A percentile compares a stretch with the other conserved stretches of the same genome.
phyloP scores from a whole-genome alignment of 805 yeast genomes.

The Hanseniaspora nectarophila region DNA sequence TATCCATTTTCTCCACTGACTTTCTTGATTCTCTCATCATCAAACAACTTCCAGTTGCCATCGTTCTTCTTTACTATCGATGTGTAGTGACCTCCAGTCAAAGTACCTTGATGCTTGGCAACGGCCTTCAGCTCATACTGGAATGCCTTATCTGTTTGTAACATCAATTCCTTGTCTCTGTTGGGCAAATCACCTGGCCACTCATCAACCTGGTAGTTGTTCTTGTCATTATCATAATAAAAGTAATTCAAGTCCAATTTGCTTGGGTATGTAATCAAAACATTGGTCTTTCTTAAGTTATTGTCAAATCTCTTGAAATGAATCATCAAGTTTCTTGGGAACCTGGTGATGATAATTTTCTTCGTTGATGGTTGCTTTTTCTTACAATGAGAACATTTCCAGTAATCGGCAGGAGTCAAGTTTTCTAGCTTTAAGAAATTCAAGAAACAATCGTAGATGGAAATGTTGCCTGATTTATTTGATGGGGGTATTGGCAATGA shows the following conservation, averaged over 20 bases:
- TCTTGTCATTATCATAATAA: constrained; percentile 43
- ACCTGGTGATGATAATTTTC: constrained; percentile 56
- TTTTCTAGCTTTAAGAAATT: constrained; percentile 66
- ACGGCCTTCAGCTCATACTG: constrained; percentile 66
- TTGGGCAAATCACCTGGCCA: constrained; percentile 39
- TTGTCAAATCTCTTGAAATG: constrained; percentile 71
- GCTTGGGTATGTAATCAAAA: constrained; percentile 56
- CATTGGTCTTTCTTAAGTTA: constrained; percentile 40
- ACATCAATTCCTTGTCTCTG: constrained; percentile 44
- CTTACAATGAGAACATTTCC: constrained; percentile 75
- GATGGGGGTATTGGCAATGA: constrained; percentile 65
- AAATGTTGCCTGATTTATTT: constrained; percentile 22
- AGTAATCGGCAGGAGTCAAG: constrained; percentile 64
- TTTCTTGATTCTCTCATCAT: constrained; percentile 57
- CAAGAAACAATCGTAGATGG: constrained; percentile 55
- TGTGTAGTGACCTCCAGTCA: constrained; percentile 83
- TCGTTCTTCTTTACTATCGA: constrained; percentile 42
- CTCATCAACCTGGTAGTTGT: constrained; percentile 18
- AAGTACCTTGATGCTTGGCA: constrained; percentile 70
- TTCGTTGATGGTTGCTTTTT: constrained; percentile 52
- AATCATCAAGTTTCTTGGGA: constrained; percentile 68
- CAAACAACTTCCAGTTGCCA: constrained; percentile 63
- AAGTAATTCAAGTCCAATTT: constrained; percentile 53
- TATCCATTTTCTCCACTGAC: constrained; percentile 42
- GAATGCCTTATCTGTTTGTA: constrained; percentile 45